A percentile compares a stretch with the other conserved stretches of the same genome.
phyloP scores from a whole-genome alignment of 2,329 filamentous ascomycete genomes.

The Neoascochyta sp. region DNA sequence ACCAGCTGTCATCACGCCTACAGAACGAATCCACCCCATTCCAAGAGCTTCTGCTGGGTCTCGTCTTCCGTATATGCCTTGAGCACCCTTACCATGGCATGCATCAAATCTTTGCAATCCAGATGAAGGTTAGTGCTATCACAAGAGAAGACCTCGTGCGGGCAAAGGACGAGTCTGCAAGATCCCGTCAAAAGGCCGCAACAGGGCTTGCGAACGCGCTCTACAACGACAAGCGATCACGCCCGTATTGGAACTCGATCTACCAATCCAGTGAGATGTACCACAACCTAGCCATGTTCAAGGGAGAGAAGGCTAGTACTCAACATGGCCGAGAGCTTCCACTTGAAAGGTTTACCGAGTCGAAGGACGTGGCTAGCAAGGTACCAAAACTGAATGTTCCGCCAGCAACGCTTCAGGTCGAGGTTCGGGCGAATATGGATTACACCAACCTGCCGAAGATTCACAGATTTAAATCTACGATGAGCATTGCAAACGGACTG shows the following conservation, averaged over 20 bases:
- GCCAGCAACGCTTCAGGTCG: constrained; percentile 83
- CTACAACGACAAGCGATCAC: constrained; percentile 48
- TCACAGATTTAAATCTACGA: constrained; percentile 65
- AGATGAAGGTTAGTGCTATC: constrained; percentile 55
- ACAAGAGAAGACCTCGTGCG: constrained; percentile 46
- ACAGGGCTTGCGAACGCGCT: constrained; percentile 63
- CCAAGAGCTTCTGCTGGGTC: constrained; percentile 66
- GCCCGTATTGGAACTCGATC: constrained; percentile 65
- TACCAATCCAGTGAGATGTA: constrained; percentile 69
- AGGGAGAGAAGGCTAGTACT: constrained; percentile 57
- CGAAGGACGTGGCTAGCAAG: constrained; percentile 59
- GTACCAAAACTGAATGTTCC: constrained; percentile 69
- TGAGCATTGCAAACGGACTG: constrained; percentile 83
- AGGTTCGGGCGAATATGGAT: constrained; percentile 67
- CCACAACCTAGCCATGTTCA: constrained; percentile 61
- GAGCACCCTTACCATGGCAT: constrained; percentile 97
- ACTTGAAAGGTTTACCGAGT: constrained; percentile 62
- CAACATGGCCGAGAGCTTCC: constrained; percentile 64
- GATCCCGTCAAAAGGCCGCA: constrained; percentile 71
- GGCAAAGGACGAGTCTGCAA: constrained; percentile 68
- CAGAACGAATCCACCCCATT: constrained; percentile 68
- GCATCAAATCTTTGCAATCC: constrained; percentile 84
- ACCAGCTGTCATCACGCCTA: constrained; percentile 90
- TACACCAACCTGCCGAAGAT: constrained; percentile 78
- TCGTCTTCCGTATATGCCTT: constrained; percentile 79